These are phyloP conservation scores for Vickermania spadyakhi DNA, from an alignment of 208 protist species.

Conservation along the genomic window DNA sequence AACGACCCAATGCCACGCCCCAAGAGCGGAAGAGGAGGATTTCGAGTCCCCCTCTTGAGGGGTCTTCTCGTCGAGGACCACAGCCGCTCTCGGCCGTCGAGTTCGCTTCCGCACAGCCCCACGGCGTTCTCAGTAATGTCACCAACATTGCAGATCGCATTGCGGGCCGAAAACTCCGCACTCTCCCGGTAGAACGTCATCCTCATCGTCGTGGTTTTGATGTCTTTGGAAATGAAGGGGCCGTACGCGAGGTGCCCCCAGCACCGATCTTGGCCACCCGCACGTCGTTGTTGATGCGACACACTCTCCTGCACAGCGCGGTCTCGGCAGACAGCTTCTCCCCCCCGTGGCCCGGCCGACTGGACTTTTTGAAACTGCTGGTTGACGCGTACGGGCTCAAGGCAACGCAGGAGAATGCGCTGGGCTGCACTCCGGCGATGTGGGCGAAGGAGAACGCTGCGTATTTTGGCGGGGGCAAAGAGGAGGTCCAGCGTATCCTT, in stretches of 20 bases:
- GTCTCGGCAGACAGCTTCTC: conserved; percentile 17
- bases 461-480: conserved; percentile 9
- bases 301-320: conserved; percentile 24
- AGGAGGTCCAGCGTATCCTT: conserved; percentile 6
- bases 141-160: too few species aligned
- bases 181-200: too few species aligned
- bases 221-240: too few species aligned
- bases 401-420: conserved; percentile 14
- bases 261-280: background rate
- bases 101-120: background rate
- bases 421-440: conserved; percentile 26
- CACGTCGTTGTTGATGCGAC: background rate
- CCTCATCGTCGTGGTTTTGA: too few species aligned
- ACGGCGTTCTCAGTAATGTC: background rate
- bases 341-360: conserved; percentile 18
- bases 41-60: background rate
- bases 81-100: conserved; percentile 1
- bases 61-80: background rate
- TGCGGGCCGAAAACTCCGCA: too few species aligned
- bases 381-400: conserved; percentile 9
- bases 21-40: too few species aligned
- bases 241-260: too few species aligned
- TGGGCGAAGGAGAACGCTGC: conserved; percentile 19
- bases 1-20: background rate
- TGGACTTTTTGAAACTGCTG: conserved; percentile 18